phyloP scores from a whole-genome alignment of 768 basidiomycete genomes.

The Boletus tylopilopsis region DNA sequence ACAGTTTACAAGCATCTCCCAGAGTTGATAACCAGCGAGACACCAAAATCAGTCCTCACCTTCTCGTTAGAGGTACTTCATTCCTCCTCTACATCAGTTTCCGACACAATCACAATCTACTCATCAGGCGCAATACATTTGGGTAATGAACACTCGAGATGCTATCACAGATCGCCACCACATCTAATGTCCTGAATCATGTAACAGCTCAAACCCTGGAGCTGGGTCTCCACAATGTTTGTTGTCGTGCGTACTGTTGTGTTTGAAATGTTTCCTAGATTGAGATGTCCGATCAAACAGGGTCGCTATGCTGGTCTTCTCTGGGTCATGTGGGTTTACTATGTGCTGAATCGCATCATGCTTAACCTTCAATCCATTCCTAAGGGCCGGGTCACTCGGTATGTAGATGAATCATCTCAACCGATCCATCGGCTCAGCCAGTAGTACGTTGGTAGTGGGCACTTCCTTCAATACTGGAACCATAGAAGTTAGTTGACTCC shows the following conservation, averaged over 20 bases:
- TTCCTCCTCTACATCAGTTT: neutral
- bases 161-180: neutral
- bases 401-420: neutral
- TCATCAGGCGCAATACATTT: neutral
- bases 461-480: neutral
- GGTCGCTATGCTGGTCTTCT: neutral
- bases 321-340: neutral
- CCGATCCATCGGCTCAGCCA: neutral
- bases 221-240: neutral
- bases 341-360: neutral
- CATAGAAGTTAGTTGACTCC: neutral
- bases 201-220: neutral
- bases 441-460: neutral
- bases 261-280: neutral
- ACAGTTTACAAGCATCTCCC: neutral
- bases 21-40: neutral
- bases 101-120: neutral
- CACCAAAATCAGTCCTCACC: neutral
- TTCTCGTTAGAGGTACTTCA: neutral
- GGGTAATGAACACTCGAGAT: neutral
- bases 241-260: neutral
- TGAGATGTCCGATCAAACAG: neutral
- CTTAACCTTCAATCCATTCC: neutral
- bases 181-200: neutral
- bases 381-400: neutral